Percentiles rank a stretch among this genome's conserved stretches.
phyloP scores from a whole-genome alignment of 495 filamentous ascomycete genomes.

The Hypoxylon fuscum region DNA sequence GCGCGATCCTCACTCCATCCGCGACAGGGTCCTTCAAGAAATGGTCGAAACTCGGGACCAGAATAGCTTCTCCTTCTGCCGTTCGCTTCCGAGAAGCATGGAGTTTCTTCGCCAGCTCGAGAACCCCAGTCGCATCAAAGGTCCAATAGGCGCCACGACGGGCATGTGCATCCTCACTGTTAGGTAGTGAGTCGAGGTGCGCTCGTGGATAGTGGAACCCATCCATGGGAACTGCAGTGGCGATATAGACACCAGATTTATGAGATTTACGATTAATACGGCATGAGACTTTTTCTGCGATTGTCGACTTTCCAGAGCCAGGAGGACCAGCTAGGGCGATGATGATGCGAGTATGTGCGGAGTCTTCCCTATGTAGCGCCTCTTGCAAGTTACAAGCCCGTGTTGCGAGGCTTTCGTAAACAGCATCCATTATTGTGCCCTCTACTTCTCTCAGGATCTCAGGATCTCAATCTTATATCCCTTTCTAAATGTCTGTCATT shows the following conservation, averaged over 20 bases:
- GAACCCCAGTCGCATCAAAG: neutral
- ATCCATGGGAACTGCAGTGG: neutral
- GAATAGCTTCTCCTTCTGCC: neutral
- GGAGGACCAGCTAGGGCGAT: constrained; percentile 57
- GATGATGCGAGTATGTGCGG: neutral
- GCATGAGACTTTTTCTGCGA: constrained; percentile 38
- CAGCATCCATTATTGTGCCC: no score
- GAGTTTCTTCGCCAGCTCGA: neutral
- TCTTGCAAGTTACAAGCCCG: no score
- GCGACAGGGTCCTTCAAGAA: constrained; percentile 22
- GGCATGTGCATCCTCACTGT: neutral
- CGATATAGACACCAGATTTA: neutral
- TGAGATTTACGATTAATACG: constrained; percentile 16
- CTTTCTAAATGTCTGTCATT: no score
- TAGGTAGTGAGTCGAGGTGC: neutral
- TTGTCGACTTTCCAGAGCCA: constrained; percentile 61
- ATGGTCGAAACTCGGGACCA: constrained; percentile 27
- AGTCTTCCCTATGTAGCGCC: no score
- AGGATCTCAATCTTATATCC: no score
- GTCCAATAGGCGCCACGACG: neutral
- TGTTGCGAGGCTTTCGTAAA: no score
- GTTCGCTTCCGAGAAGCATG: neutral
- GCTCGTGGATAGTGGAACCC: neutral
- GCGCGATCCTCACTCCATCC: constrained; percentile 5
- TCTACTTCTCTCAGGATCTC: no score